Conservation (phyloP, 164 flowering plant genomes). For the Annona squamosa region DNA sequence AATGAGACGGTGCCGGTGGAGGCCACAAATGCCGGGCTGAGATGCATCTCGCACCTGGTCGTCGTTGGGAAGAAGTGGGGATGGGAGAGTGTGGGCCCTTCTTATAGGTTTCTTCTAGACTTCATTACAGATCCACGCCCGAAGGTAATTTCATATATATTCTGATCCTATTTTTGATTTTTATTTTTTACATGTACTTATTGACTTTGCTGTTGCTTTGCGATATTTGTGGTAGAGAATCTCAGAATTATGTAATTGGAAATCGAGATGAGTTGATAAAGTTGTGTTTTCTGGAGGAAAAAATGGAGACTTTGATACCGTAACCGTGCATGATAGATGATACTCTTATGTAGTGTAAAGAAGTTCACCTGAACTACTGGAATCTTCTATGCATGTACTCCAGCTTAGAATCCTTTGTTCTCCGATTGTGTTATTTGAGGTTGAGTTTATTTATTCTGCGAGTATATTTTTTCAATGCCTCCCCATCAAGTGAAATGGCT, state of each 20-base stretch:
- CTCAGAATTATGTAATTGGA: not conserved
- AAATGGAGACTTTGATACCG: not conserved
- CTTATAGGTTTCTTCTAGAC: conserved; percentile 38
- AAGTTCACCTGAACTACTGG: too few species aligned
- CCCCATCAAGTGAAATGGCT: too few species aligned
- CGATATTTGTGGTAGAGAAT: not conserved
- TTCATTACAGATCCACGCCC: conserved; percentile 48
- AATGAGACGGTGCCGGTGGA: conserved; percentile 12
- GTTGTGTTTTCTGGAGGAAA: too few species aligned
- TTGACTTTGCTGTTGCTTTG: too few species aligned
- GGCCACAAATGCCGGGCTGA: conserved; percentile 41
- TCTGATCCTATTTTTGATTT: not conserved
- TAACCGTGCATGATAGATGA: not conserved
- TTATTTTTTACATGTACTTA: not conserved
- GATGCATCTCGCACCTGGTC: conserved; percentile 46
- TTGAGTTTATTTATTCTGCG: too few species aligned
- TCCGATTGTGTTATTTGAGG: too few species aligned
- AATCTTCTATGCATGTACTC: too few species aligned
- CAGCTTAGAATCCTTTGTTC: too few species aligned
- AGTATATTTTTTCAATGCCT: too few species aligned
- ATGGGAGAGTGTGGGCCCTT: conserved; percentile 43
- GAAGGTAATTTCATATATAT: conserved; percentile 37
- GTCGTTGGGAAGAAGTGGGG: conserved; percentile 25
- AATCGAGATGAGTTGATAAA: too few species aligned
- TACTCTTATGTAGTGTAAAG: too few species aligned